Evolutionary conservation across 73 alveolate species (phyloP), one percentile per base, ranked within the genome.

Genomic region (Stentor roeselii): DNA sequence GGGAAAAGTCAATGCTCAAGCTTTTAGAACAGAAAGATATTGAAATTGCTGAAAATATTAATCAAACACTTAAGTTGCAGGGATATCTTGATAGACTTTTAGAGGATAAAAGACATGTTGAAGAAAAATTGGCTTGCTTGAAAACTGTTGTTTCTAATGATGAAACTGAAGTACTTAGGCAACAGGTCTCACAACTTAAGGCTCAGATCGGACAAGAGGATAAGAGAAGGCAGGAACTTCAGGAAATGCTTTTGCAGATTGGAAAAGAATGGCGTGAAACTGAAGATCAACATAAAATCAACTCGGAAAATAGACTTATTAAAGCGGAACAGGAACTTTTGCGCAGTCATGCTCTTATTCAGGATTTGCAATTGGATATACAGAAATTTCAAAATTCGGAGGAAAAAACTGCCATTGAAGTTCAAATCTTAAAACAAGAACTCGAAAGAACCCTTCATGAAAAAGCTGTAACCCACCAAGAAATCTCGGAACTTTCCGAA

Each of bases 21-120:
- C 80, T 67, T 21, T 34, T 67, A 2, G 80, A 67, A 40, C 80
- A 67, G 34, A 67, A 67, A 67, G 80, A 67, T 34, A 30, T 67
- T 27, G 80, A 67, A 67, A 67, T 67, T 67, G 37, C 80, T 21
- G 80, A 67, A 67, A 32, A 21, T 67, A 67, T 67, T n/a, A 67
- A 67, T 2, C 41, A 67, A 67, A 34, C 37, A 21, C n/a, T 32
- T 1, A 67, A 32, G 41, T 40, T 67, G 21, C 80, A 67, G 34
- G 80, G 80, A 0, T 21, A 21, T 21, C n/a, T 32, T 67, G 37
- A 32, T 1, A 21, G 41, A 32, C 80, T 67, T 2, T n/a, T 21
- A 30, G 80, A 32, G 34, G 80, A 67, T 11, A 67, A 67, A 2
- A 67, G 37, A 40, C 80, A 67, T 21, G 21, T 67, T 27, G 37